Evolutionary conservation across 805 yeast species (phyloP).

Genomic region (Metschnikowia similis): DNA sequence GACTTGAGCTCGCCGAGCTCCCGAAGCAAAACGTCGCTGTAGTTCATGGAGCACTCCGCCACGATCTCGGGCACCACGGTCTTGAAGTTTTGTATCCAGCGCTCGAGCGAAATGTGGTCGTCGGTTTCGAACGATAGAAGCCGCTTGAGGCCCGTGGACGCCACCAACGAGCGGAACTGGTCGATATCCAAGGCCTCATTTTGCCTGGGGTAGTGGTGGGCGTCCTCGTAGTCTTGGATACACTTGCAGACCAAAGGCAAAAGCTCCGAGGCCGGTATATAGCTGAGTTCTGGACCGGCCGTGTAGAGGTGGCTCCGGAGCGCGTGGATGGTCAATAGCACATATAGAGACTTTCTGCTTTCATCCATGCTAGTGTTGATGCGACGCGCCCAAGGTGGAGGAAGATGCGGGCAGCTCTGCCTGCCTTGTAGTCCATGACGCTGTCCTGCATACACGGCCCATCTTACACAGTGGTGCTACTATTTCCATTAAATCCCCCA

Average conservation of each 20-base stretch:
- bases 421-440: neutral
- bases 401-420: too few relatives aligned
- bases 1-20: constrained; percentile 11
- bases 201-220: neutral
- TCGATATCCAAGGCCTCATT: neutral
- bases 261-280: neutral
- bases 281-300: neutral
- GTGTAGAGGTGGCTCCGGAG: neutral
- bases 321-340: constrained; percentile 1
- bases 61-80: constrained; percentile 5
- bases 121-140: neutral
- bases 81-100: neutral
- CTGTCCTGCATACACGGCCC: neutral
- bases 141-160: neutral
- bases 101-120: neutral
- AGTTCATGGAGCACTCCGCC: constrained; percentile 12
- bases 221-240: neutral
- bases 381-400: neutral
- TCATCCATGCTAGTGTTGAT: constrained; percentile 1
- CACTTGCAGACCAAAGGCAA: neutral
- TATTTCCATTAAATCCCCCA: too few relatives aligned
- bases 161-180: constrained; percentile 1
- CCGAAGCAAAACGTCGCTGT: constrained; percentile 6
- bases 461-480: too few relatives aligned
- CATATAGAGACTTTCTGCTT: constrained; percentile 1